Evolutionary conservation across 345 rosid species (phyloP).

Genomic region (Laguncularia racemosa): DNA sequence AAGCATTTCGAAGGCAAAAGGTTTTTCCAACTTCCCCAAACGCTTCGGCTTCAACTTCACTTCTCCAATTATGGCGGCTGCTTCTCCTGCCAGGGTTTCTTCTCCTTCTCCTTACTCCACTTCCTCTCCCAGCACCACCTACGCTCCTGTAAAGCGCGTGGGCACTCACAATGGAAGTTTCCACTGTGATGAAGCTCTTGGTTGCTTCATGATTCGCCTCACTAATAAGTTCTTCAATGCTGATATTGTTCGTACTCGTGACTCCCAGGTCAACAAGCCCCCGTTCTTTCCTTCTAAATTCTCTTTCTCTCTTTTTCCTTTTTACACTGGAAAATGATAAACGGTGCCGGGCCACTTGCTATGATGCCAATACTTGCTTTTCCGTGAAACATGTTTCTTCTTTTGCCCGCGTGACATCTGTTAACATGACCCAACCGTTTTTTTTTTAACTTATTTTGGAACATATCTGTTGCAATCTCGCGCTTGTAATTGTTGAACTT

Average conservation of each 20-base stretch:
- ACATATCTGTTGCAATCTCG: too few species aligned
- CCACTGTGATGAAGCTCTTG: constrained; percentile 98
- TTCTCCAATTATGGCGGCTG: constrained; percentile 23
- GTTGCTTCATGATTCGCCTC: constrained; percentile 98
- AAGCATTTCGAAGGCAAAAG: constrained; percentile 6
- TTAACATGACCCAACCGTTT: too few species aligned
- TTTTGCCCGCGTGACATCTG: too few species aligned
- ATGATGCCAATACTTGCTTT: too few species aligned
- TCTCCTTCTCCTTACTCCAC: constrained; percentile 46
- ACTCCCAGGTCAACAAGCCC: constrained; percentile 47
- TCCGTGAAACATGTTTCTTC: too few species aligned
- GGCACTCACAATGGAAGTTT: constrained; percentile 96
- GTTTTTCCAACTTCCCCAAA: neutral
- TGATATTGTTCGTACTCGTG: constrained; percentile 75
- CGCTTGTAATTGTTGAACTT: too few species aligned
- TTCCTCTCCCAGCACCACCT: constrained; percentile 23
- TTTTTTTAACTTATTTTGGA: too few species aligned
- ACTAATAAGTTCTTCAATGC: constrained; percentile 64
- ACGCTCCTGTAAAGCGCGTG: constrained; percentile 47
- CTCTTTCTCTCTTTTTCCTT: too few species aligned
- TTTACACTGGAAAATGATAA: too few species aligned
- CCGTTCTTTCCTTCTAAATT: neutral
- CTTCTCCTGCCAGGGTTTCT: constrained; percentile 36
- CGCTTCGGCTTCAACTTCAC: constrained; percentile 6
- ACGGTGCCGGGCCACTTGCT: too few species aligned